A percentile compares a stretch with the other conserved stretches of the same genome.
phyloP scores from a whole-genome alignment of 108 stramenopile species.

The Skeletonema tropicum region DNA sequence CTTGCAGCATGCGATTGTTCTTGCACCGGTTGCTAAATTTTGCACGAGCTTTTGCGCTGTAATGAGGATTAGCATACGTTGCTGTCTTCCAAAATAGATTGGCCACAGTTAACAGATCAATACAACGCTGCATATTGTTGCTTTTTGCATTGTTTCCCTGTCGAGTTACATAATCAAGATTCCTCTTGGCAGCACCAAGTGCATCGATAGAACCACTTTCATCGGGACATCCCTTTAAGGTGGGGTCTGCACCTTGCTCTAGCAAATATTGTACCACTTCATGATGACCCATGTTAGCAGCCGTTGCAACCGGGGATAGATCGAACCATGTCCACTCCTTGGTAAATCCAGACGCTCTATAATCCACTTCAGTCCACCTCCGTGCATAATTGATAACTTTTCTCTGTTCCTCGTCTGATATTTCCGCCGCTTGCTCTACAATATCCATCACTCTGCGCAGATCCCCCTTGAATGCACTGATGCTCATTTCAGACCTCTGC shows the following conservation, averaged over 20 bases:
- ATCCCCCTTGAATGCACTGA: too few species aligned
- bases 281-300: background rate
- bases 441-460: too few species aligned
- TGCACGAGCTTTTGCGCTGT: background rate
- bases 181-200: too few species aligned
- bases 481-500: background rate
- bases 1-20: too few species aligned
- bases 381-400: conserved; percentile 1
- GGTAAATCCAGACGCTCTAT: background rate
- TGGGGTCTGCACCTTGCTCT: conserved; percentile 6
- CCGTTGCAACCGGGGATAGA: background rate
- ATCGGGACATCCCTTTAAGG: background rate
- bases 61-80: conserved; percentile 1
- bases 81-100: conserved; percentile 7
- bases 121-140: conserved; percentile 1
- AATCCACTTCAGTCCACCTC: conserved; percentile 6
- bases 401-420: background rate
- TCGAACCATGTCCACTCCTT: conserved; percentile 6
- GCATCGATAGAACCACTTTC: background rate
- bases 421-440: too few species aligned
- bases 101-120: background rate
- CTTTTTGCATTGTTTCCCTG: too few species aligned
- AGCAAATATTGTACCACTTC: conserved; percentile 6
- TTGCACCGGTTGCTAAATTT: too few species aligned
- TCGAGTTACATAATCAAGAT: too few species aligned